Conservation (phyloP, 2,329 filamentous ascomycete genomes). For the Botrytis pseudocinerea region DNA sequence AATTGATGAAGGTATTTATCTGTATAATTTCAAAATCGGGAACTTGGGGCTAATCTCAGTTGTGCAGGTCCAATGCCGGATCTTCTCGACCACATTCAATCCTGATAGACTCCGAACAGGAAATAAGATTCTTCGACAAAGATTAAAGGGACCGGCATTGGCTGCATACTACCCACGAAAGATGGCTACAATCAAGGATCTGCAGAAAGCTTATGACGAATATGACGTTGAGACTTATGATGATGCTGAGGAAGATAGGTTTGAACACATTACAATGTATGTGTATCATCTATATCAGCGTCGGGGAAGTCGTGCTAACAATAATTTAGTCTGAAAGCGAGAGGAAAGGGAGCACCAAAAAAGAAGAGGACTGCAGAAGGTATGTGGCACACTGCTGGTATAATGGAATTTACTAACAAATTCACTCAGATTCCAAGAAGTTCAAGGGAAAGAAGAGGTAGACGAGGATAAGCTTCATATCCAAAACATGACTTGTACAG, state of each 20-base stretch:
- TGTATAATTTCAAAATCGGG: background rate
- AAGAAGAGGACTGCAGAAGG: slow-evolving; percentile 71
- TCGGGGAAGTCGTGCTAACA: slow-evolving; percentile 56
- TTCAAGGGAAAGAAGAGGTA: slow-evolving; percentile 50
- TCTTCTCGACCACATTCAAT: slow-evolving; percentile 92
- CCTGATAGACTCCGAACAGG: slow-evolving; percentile 78
- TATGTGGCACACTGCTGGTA: slow-evolving; percentile 31
- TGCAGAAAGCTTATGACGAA: slow-evolving; percentile 61
- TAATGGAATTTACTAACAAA: slow-evolving; percentile 1
- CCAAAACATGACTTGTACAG: slow-evolving; percentile 30
- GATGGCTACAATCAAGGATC: slow-evolving; percentile 61
- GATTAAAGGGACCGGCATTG: slow-evolving; percentile 78
- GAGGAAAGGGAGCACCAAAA: slow-evolving; percentile 86
- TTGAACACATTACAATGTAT: slow-evolving; percentile 41
- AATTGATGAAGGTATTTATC: slow-evolving; percentile 72
- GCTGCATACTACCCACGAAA: slow-evolving; percentile 86
- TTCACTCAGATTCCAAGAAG: slow-evolving; percentile 46
- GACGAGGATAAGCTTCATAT: slow-evolving; percentile 29
- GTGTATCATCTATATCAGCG: slow-evolving; percentile 45
- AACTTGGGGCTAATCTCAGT: slow-evolving; percentile 15
- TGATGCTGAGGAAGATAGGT: slow-evolving; percentile 74
- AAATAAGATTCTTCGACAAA: slow-evolving; percentile 88
- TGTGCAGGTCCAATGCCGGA: slow-evolving; percentile 78
- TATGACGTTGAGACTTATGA: slow-evolving; percentile 54
- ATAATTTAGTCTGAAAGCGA: slow-evolving; percentile 63